Base-by-base conservation (phyloP, 2,329 filamentous ascomycete genomes). In the Pleurostoma richardsiae region DNA sequence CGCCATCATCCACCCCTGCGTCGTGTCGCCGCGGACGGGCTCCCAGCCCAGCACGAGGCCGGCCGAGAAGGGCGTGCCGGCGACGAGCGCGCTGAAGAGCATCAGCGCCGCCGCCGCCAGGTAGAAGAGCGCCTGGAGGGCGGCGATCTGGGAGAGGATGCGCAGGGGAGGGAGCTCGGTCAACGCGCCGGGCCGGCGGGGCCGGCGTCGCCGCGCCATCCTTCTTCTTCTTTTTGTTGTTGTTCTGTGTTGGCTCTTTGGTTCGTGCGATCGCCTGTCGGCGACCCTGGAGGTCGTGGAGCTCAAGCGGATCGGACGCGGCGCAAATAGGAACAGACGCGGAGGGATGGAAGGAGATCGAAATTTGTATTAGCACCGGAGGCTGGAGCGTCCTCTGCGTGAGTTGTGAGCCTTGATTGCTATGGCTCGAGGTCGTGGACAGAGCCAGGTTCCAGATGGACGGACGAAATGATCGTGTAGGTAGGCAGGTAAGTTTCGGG, bases 131-230 rank as follows among this genome's bases (percentile, higher is more conserved):
- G 65, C 67, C 57, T 84, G 81, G 10, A 84, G 63, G 10, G 70
- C 68, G 39, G 73, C 70, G 58, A 84, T 83, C 64, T 84, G 80
- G 49, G 69, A 64, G 42, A 80, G 72, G 60, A 83, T 80, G 53
- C 74, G 76, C 52, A 82, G 68, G 7, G 80, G 80, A 8, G 76
- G 79, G n/a, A 83, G 73, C 55, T 83, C 80, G 45, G 76, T 68
- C 39, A 82, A 72, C 54, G 80, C 79, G 64, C 80, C 80, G 41
- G 79, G 68, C 57, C 80, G 76, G 44, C 78, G 79, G 45, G 79
- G 77, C 56, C 76, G 74, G 51, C 78, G 72, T 49, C 79, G 70
- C 49, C 79, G 76, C 39, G 78, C 63, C 79, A 82, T 79, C n/a
- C 29, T 55, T 36, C 8, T 36, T 36, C 8, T 27, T 43, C 30